Base-by-base conservation (phyloP, 2,329 filamentous ascomycete species). In the Hymenoscyphus salicellus region DNA sequence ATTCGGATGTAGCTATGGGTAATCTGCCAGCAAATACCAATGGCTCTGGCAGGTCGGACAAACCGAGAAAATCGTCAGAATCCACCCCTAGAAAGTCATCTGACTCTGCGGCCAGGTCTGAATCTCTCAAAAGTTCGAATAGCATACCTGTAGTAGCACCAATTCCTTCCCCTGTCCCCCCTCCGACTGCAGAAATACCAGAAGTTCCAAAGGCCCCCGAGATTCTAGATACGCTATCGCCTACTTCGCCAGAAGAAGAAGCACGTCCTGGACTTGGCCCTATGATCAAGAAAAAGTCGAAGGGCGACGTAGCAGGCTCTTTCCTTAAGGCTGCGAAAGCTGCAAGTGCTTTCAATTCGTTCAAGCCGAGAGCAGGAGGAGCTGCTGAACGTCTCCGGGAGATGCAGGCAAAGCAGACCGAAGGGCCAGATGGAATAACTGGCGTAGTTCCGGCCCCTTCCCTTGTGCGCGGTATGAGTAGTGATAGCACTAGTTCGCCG, bases 351-450 rank as follows among this genome's bases (percentile, higher is more conserved):
- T 70, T 73, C 49, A 70, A 79, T 63, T 84, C 85, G 20, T 98
- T 98, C 79, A 96, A 94, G 73, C 94, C 94, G 23, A 87, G 94
- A 64, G 88, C 89, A 38, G 94, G 94, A 64, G 94, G 93, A 68
- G 93, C 92, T 26, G 93, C 88, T 60, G 92, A 96, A 67, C 89
- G 90, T 60, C 80, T 96, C 7, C 68, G 72, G 63, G 81, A 83
- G 66, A 79, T 83, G 41, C 83, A 86, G 63, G 81, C 80, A 68
- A 86, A 84, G 63, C 76, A 78, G n/a, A 79, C 78, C 2, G 85
- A 89, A 28, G 92, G 90, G 5, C 90, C 92, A 6, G 93, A 97
- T 78, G 94, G 93, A 2, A 96, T 97, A 69, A 96, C 89, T 14
- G 86, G 89, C 46, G 93, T 97, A 43, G 90, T 97, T 26, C 91